phyloP scores from a whole-genome alignment of 1,284 basidiomycete genomes.

The Cystobasidium slooffiae region DNA sequence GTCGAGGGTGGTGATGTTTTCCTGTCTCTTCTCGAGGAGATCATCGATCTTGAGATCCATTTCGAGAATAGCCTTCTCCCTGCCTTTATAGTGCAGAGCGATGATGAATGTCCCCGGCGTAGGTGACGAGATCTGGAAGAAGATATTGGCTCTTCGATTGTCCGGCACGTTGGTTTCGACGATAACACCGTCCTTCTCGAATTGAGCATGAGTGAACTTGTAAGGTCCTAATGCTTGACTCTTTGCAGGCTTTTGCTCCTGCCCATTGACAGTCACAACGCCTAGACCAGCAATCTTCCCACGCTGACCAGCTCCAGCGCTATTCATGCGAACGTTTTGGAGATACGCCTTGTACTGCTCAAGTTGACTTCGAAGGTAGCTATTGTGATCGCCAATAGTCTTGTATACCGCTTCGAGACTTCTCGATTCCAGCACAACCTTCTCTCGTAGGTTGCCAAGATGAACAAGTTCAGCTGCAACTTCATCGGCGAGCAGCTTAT shows the following conservation, averaged over 20 bases:
- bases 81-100: conserved; percentile 79
- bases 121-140: conserved; percentile 86
- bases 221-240: conserved; percentile 90
- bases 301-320: conserved; percentile 66
- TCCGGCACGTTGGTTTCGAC: conserved; percentile 98
- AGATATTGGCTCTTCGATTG: conserved; percentile 71
- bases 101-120: conserved; percentile 99
- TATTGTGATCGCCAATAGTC: conserved; percentile 99
- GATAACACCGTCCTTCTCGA: conserved; percentile 99
- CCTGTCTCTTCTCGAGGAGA: conserved; percentile 98
- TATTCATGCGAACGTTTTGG: conserved; percentile 90
- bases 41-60: conserved; percentile 99
- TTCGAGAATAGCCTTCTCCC: conserved; percentile 98
- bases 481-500: conserved; percentile 95
- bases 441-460: conserved; percentile 93
- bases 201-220: conserved; percentile 93
- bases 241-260: conserved; percentile 90
- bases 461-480: conserved; percentile 92
- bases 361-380: conserved; percentile 91
- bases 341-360: conserved; percentile 99
- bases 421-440: conserved; percentile 89
- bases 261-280: conserved; percentile 92
- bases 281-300: conserved; percentile 89
- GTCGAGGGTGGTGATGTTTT: conserved; percentile 92
- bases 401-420: conserved; percentile 95